phyloP scores from a whole-genome alignment of 345 rosid genomes.

The Durio zibethinus region DNA sequence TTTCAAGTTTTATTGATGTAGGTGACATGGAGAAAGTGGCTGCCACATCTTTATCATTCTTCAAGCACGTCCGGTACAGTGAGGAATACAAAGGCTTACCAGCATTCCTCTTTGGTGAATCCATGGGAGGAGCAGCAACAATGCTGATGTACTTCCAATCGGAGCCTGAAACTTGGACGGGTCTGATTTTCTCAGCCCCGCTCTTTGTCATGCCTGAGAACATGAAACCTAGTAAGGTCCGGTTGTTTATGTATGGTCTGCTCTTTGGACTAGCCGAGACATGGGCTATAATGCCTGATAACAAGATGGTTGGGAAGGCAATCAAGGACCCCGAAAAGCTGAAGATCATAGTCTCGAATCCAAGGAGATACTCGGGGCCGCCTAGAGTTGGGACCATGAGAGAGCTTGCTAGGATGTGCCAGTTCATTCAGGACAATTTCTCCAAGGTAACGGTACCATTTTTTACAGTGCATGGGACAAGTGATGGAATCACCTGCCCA shows the following conservation, averaged over 20 bases:
- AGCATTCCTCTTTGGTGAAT: constrained; percentile 84
- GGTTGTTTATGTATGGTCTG: constrained; percentile 66
- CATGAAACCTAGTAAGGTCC: constrained; percentile 79
- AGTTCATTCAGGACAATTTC: constrained; percentile 77
- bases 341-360: constrained; percentile 81
- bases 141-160: constrained; percentile 94
- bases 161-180: constrained; percentile 72
- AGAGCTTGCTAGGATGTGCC: constrained; percentile 67
- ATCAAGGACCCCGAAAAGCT: constrained; percentile 76
- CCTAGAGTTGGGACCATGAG: constrained; percentile 97
- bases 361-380: constrained; percentile 73
- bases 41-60: constrained; percentile 76
- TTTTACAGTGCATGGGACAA: constrained; percentile 73
- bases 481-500: constrained; percentile 79
- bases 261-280: constrained; percentile 91
- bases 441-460: constrained; percentile 55
- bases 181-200: constrained; percentile 93
- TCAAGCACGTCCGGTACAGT: constrained; percentile 67
- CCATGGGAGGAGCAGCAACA: constrained; percentile 86
- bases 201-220: constrained; percentile 84
- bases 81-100: constrained; percentile 73
- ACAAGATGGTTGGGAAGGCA: constrained; percentile 84
- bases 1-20: constrained; percentile 2
- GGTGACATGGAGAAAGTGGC: constrained; percentile 92
- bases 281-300: constrained; percentile 92